Base-by-base conservation (phyloP, 352 stramenopile genomes). In the Phytophthora kernoviae region DNA sequence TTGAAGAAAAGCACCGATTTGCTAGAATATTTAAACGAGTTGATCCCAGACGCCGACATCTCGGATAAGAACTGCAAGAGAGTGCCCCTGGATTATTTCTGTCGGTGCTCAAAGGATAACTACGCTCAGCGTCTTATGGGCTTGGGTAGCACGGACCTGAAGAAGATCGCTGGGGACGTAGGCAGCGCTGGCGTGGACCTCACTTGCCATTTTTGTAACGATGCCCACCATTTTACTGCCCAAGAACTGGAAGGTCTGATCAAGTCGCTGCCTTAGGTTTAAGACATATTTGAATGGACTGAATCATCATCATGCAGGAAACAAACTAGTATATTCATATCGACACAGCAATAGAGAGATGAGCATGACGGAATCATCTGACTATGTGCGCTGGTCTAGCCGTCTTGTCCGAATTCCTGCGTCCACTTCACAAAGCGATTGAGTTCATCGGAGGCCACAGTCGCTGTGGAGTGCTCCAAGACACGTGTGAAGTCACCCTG, bases 381-480 rank as follows among this genome's bases (percentile, higher is more conserved):
- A 39, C 9, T 60, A 42, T 69, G 63, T 63, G 42, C 39, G 45
- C 50, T 62, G 15, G 3, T 74, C 70, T 85, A 97, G 30, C 98
- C 98, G 68, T 99, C 98, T 77, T 99, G 94, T 40, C 98, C 98
- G 87, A 99, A 99, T 73, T 99, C 89, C 27, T 94, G 89, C 6
- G 98, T 99, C 98, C 98, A 99, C 59, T 99, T 96, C 15, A 96
- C 81, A 64, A 99, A 99, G 24, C 95, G 85, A 49, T 96, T 87
- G 39, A 99, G 88, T 73, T 99, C 98, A 14, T 99, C 94, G 32
- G 84, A 63, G 7, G 96, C 96, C n/a, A 99, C 97, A 45, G 96
- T 98, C 2, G 90, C 94, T 40, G 96, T 86, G 4, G 91, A 97
- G 73, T 98, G 94, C 54, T 93, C 86, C 70, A 99, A 81, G 15